Conservation (phyloP, 805 yeast genomes). For the Saccharomyces mikatae region DNA sequence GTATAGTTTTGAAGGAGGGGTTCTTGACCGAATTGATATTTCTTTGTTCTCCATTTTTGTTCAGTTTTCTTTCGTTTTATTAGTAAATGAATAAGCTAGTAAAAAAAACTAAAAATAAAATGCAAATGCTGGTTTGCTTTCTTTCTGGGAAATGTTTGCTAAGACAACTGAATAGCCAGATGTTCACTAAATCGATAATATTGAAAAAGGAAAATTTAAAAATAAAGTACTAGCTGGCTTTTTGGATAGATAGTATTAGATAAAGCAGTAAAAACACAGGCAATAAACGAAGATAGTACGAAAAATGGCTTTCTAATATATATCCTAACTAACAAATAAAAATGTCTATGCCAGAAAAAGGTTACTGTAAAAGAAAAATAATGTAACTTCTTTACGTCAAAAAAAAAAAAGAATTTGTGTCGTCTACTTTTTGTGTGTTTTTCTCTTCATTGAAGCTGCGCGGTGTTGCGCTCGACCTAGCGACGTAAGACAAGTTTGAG, state of each 20-base stretch:
- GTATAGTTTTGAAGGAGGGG: conserved; percentile 27
- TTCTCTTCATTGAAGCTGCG: not conserved
- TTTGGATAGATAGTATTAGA: not conserved
- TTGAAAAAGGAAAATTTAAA: not conserved
- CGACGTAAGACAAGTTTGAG: not conserved
- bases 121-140: not conserved
- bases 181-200: not conserved
- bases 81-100: not conserved
- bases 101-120: not conserved
- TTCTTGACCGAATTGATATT: not conserved
- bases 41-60: not conserved
- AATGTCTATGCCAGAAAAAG: not conserved
- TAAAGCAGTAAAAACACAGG: not conserved
- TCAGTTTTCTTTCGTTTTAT: not conserved
- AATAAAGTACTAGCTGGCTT: not conserved
- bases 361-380: not conserved
- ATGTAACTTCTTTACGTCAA: not conserved
- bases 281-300: not conserved
- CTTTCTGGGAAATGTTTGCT: not conserved
- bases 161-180: not conserved
- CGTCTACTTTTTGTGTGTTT: not conserved
- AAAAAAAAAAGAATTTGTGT: not conserved
- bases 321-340: not conserved
- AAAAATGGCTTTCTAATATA: not conserved
- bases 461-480: no score